A percentile compares a stretch with the other conserved stretches of the same genome.
Conservation (phyloP, 2,329 filamentous ascomycete genomes). For the Nemania sp. region DNA sequence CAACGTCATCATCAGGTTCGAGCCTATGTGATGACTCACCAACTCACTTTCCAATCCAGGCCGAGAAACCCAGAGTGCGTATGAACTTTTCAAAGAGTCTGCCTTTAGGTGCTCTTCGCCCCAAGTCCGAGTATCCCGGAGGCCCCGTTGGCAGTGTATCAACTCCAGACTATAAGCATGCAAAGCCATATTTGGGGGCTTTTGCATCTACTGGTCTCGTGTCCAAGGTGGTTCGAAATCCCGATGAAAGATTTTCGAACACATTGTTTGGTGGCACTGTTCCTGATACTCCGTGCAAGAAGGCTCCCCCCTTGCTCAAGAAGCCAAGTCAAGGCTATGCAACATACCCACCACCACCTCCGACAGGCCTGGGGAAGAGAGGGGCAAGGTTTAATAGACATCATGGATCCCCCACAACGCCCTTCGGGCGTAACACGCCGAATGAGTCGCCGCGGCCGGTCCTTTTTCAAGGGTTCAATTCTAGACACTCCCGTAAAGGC, state of each 20-base stretch:
- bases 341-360: slow-evolving; percentile 61
- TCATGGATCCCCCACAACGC: slow-evolving; percentile 80
- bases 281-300: slow-evolving; percentile 96
- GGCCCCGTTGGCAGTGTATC: slow-evolving; percentile 54
- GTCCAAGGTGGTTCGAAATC: slow-evolving; percentile 88
- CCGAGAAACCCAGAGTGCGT: slow-evolving; percentile 54
- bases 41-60: slow-evolving; percentile 62
- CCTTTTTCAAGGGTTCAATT: slow-evolving; percentile 65
- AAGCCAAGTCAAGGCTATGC: slow-evolving; percentile 67
- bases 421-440: slow-evolving; percentile 68
- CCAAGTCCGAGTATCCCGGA: slow-evolving; percentile 30
- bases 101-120: slow-evolving; percentile 49
- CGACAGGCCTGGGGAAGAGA: slow-evolving; percentile 61
- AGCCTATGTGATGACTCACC: slow-evolving; percentile 73
- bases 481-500: slow-evolving; percentile 54
- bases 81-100: slow-evolving; percentile 75
- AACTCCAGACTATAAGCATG: slow-evolving; percentile 78
- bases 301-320: slow-evolving; percentile 44
- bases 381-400: slow-evolving; percentile 67
- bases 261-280: slow-evolving; percentile 64
- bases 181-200: slow-evolving; percentile 76
- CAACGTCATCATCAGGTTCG: slow-evolving; percentile 82
- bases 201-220: slow-evolving; percentile 95
- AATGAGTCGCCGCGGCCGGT: slow-evolving; percentile 64
- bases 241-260: slow-evolving; percentile 65